Conservation (phyloP, 495 filamentous ascomycete species). For the Lophiotrema nucula region DNA sequence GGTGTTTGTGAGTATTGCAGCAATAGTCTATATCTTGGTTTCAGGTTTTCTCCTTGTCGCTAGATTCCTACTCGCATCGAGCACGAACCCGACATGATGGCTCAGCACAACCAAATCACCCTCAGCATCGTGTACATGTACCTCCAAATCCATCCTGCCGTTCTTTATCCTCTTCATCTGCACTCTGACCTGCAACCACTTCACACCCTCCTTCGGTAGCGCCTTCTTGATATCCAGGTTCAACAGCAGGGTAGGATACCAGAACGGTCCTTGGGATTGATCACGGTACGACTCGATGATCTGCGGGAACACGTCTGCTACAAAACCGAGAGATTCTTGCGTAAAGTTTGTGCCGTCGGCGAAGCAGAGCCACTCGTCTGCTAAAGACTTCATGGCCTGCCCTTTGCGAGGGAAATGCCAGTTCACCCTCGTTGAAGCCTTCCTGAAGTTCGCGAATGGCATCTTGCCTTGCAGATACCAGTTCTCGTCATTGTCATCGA, state of each 20-base stretch:
- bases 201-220: conserved; percentile 45
- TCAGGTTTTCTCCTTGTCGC: conserved; percentile 36
- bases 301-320: conserved; percentile 64
- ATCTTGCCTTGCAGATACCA: conserved; percentile 45
- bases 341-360: conserved; percentile 40
- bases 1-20: too few relatives aligned
- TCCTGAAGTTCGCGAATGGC: conserved; percentile 51
- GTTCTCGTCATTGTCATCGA: conserved; percentile 42
- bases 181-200: conserved; percentile 44
- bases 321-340: conserved; percentile 53
- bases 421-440: conserved; percentile 54
- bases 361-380: conserved; percentile 69
- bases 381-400: conserved; percentile 42
- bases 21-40: conserved; percentile 33
- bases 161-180: conserved; percentile 47
- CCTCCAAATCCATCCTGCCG: conserved; percentile 46
- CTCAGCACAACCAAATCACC: conserved; percentile 45
- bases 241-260: conserved; percentile 75
- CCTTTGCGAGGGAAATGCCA: conserved; percentile 56
- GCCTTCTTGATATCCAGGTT: conserved; percentile 51
- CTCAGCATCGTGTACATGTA: conserved; percentile 40
- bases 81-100: conserved; percentile 42
- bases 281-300: conserved; percentile 48
- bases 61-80: conserved; percentile 38
- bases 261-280: conserved; percentile 47